These are phyloP conservation scores for Trichoderma breve DNA, from an alignment of 2,329 filamentous ascomycete species.

Conservation along the genomic window DNA sequence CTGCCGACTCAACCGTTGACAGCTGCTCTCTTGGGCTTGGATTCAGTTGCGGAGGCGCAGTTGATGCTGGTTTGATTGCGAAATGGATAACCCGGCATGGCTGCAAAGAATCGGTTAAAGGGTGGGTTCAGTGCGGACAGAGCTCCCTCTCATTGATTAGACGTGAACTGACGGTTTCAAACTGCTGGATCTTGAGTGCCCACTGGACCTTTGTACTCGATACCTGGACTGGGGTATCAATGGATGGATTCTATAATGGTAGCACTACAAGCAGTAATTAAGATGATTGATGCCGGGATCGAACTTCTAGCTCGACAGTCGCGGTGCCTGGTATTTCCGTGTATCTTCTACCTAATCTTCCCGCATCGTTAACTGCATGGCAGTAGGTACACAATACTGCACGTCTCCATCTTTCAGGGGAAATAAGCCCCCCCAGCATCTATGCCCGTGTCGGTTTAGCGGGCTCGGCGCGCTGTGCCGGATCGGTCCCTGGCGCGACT, in stretches of 20 bases:
- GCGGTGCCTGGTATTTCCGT: not conserved
- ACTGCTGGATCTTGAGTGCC: not conserved
- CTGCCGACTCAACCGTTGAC: slow-evolving; percentile 8
- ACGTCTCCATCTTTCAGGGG: slow-evolving; percentile 17
- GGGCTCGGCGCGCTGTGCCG: slow-evolving; percentile 15
- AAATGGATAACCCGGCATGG: slow-evolving; percentile 13
- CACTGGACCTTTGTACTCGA: not conserved
- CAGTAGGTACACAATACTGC: not conserved
- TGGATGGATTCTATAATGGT: not conserved
- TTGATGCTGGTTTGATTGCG: slow-evolving; percentile 13
- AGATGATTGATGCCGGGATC: not conserved
- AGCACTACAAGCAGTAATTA: not conserved
- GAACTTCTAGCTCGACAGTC: not conserved
- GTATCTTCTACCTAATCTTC: not conserved
- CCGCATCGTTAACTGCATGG: not conserved
- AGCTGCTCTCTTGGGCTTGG: not conserved
- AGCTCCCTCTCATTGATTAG: not conserved
- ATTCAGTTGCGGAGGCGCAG: slow-evolving; percentile 14
- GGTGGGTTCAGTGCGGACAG: not conserved
- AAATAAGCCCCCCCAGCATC: not conserved
- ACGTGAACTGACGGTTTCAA: not conserved
- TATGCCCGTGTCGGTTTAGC: not conserved
- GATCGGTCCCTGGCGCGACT: slow-evolving; percentile 15
- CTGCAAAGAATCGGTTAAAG: slow-evolving; percentile 1
- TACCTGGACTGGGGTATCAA: not conserved